These are phyloP conservation scores for Debaryomyces sp. DNA, from an alignment of 1,139 yeast genomes.

Conservation along the genomic window DNA sequence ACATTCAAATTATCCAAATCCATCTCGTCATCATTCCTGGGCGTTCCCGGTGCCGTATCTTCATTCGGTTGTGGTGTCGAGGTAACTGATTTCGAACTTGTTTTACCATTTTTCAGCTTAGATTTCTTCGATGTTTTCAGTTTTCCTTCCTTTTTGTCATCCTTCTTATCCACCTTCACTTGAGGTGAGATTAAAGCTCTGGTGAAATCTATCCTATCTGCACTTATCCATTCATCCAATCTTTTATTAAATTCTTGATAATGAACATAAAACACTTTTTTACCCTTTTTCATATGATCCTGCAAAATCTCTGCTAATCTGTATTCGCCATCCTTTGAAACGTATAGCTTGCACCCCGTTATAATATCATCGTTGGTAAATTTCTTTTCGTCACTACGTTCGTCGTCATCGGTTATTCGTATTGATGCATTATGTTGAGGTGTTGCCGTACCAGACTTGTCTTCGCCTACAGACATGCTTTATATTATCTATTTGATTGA, in stretches of 20 bases:
- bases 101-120: conserved; percentile 25
- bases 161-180: conserved; percentile 54
- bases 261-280: conserved; percentile 86
- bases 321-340: conserved; percentile 75
- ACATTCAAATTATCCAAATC: conserved; percentile 86
- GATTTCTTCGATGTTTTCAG: conserved; percentile 26
- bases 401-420: conserved; percentile 16
- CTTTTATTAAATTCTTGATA: conserved; percentile 88
- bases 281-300: conserved; percentile 72
- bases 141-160: conserved; percentile 27
- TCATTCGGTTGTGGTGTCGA: conserved; percentile 27
- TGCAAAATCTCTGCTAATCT: conserved; percentile 87
- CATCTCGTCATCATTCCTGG: conserved; percentile 63
- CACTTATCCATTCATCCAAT: conserved; percentile 89
- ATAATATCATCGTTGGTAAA: conserved; percentile 52
- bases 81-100: conserved; percentile 11
- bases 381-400: conserved; percentile 12
- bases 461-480: conserved; percentile 10
- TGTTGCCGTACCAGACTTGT: conserved; percentile 9
- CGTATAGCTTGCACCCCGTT: conserved; percentile 81
- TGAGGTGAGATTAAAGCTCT: conserved; percentile 74
- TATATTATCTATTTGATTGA: neutral
- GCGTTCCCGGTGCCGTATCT: conserved; percentile 24
- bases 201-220: conserved; percentile 68
- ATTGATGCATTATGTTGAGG: conserved; percentile 15